Evolutionary conservation across 306 rosid species (phyloP).

Genomic region (Quercus ilex): DNA sequence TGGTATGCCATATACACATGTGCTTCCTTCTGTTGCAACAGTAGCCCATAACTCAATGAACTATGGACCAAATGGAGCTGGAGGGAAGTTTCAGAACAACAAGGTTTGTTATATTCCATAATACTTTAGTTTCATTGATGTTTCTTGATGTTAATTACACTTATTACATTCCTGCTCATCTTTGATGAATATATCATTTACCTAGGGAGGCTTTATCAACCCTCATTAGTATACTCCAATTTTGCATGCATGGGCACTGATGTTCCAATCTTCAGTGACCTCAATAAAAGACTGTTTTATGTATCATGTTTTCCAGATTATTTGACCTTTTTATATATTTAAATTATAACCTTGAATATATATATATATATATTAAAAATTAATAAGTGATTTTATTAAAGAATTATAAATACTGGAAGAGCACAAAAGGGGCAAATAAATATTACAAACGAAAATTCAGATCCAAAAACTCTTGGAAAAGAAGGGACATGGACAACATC

Average conservation of each 20-base stretch:
- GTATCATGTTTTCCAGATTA: not conserved
- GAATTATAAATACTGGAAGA: no score
- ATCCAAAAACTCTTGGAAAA: no score
- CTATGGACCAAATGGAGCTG: constrained; percentile 73
- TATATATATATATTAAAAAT: no score
- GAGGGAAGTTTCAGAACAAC: constrained; percentile 67
- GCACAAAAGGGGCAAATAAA: no score
- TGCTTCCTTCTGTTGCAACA: constrained; percentile 80
- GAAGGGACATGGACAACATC: no score
- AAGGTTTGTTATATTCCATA: constrained; percentile 59
- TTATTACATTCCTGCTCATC: not conserved
- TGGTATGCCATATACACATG: constrained; percentile 56
- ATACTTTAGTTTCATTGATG: constrained; percentile 18
- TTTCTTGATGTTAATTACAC: constrained; percentile 13
- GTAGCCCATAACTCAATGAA: constrained; percentile 55
- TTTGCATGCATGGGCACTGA: not conserved
- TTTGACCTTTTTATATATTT: not conserved
- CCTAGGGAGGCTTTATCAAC: not conserved
- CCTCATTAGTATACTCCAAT: not conserved
- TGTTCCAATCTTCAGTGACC: not conserved
- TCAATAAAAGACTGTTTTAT: not conserved
- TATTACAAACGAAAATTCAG: no score
- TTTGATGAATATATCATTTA: not conserved
- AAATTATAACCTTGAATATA: not conserved
- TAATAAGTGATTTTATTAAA: no score